These are phyloP conservation scores for Sextonia rubra DNA, from an alignment of 164 flowering plant species.

Conservation along the genomic window DNA sequence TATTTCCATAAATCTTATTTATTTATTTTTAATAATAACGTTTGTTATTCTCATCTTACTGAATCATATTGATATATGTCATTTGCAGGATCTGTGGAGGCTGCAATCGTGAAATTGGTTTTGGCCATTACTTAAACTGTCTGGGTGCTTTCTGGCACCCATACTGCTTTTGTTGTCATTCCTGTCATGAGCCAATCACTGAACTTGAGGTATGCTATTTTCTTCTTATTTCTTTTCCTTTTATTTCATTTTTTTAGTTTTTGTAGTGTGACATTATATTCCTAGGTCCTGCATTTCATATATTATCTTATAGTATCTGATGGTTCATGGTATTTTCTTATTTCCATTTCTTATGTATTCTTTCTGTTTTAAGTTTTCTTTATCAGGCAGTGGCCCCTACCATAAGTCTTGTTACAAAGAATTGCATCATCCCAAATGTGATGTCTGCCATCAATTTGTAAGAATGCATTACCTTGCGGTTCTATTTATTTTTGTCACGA, in stretches of 20 bases:
- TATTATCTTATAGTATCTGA: too few relatives aligned
- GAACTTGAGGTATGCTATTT: conserved; percentile 68
- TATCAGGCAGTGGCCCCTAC: conserved; percentile 81
- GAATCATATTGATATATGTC: background rate
- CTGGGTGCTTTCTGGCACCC: conserved; percentile 89
- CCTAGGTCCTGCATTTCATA: too few relatives aligned
- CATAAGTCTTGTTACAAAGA: conserved; percentile 91
- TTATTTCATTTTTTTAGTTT: too few relatives aligned
- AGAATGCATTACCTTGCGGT: conserved; percentile 20
- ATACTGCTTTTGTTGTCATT: conserved; percentile 69
- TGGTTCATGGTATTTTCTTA: background rate
- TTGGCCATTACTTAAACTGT: conserved; percentile 75
- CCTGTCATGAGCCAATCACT: conserved; percentile 64
- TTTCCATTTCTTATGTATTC: conserved; percentile 18
- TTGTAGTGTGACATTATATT: too few relatives aligned
- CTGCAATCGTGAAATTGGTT: conserved; percentile 67
- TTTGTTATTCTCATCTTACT: background rate
- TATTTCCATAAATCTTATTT: conserved; percentile 1
- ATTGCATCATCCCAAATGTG: conserved; percentile 92
- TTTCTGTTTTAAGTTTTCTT: conserved; percentile 73
- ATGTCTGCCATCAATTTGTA: conserved; percentile 94
- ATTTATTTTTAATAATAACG: background rate
- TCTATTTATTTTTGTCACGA: background rate
- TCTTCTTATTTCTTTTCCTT: too few relatives aligned
- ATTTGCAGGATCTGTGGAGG: conserved; percentile 69